Evolutionary conservation across 257 asterid species (phyloP).

Genomic region (Fraxinus excelsior): DNA sequence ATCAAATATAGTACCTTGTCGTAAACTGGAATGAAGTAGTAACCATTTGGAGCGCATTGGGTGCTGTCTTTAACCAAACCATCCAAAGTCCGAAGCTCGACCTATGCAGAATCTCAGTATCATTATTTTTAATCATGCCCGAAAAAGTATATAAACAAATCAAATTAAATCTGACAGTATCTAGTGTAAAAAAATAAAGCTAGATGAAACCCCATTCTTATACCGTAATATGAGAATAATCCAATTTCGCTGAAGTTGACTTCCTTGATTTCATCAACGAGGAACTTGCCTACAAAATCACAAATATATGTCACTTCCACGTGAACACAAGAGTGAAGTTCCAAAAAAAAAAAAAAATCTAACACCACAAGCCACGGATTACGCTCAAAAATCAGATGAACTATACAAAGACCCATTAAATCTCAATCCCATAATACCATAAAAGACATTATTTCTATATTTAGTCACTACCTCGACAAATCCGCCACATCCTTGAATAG

Average conservation of each 20-base stretch:
- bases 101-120: conserved; percentile 45
- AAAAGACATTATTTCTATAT: background rate
- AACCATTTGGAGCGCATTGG: conserved; percentile 98
- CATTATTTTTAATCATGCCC: background rate
- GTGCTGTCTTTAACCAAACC: conserved; percentile 94
- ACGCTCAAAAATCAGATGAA: conserved; percentile 9
- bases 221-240: conserved; percentile 88
- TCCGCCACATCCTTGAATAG: conserved; percentile 97
- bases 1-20: conserved; percentile 64
- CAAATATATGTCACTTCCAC: conserved; percentile 8
- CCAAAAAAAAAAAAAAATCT: background rate
- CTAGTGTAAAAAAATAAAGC: background rate
- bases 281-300: conserved; percentile 66
- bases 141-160: background rate
- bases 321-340: conserved; percentile 7
- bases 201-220: background rate
- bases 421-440: background rate
- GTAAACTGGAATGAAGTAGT: conserved; percentile 95
- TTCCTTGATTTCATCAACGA: conserved; percentile 84
- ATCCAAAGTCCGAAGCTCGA: conserved; percentile 86
- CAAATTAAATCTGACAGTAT: background rate
- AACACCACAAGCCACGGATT: background rate
- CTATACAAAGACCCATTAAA: conserved; percentile 7
- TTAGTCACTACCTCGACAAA: conserved; percentile 72
- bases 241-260: conserved; percentile 67